A percentile compares a stretch with the other conserved stretches of the same genome.
Conservation (phyloP, 2,329 filamentous ascomycete genomes). For the Lachnellula willkommii region DNA sequence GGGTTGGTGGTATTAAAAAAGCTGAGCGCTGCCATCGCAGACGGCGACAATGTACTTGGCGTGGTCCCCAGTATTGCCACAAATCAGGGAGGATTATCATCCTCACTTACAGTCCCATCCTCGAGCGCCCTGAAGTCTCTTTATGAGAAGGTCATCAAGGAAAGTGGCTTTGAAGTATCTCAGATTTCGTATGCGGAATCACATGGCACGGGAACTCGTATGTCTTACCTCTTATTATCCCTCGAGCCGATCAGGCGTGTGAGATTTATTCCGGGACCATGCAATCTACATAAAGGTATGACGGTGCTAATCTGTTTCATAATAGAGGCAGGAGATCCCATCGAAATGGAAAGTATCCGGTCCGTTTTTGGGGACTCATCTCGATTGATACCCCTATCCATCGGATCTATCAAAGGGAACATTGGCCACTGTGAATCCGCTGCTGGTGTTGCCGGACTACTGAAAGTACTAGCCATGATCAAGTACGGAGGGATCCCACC, state of each 20-base stretch:
- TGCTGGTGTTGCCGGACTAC: constrained; percentile 37
- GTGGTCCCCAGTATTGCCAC: constrained; percentile 47
- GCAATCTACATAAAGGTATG: no score
- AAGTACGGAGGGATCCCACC: constrained; percentile 21
- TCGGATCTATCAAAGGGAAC: constrained; percentile 33
- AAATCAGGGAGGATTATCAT: constrained; percentile 54
- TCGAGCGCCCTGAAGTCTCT: constrained; percentile 33
- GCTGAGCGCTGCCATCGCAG: constrained; percentile 49
- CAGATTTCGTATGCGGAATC: constrained; percentile 25
- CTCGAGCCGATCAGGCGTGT: no score
- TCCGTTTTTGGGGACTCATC: constrained; percentile 4
- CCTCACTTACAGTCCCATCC: constrained; percentile 51
- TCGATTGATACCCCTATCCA: not conserved
- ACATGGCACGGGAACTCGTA: constrained; percentile 34
- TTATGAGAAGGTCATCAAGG: not conserved
- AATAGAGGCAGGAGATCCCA: constrained; percentile 20
- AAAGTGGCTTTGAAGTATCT: not conserved
- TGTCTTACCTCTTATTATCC: no score
- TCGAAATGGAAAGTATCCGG: constrained; percentile 15
- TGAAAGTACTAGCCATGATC: constrained; percentile 40
- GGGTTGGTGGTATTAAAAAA: constrained; percentile 54
- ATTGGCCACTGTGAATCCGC: constrained; percentile 43
- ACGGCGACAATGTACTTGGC: constrained; percentile 52
- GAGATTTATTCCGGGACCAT: no score
- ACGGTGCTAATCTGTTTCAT: no score